Evolutionary conservation across 306 rosid genomes (phyloP), one percentile per base, ranked within the genome.

Genomic region (Vicia faba): DNA sequence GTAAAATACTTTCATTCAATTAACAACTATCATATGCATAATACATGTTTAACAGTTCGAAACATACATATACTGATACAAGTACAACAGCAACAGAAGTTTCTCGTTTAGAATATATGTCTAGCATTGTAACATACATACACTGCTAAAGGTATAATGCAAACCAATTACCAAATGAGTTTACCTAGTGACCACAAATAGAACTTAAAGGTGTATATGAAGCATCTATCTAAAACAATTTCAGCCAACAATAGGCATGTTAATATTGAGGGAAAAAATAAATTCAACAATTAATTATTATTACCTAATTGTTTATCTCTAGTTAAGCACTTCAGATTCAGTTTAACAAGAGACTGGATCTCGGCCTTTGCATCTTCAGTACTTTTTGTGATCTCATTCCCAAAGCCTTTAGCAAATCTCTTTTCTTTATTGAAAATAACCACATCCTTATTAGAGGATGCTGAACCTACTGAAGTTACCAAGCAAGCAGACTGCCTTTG

Each of bases 331-430:
- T 88, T 91, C 83, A 86, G 74, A 73, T 86, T 88, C 57, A 76
- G 81, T 82, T 91, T 91, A 58, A 91, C 97, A 65, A 91, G 84
- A 68, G 88, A 79, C 71, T 66, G 82, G 70, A 91, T 91, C 80
- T 84, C 87, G 14, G 82, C 72, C 81, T 91, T 91, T 15, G 81
- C 75, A 39, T 80, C 84, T 54, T 77, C 80, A 26, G 31, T 48
- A n/a, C 69, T 73, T 58, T 61, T 61, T 0, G 59, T 63, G 48
- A 70, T 69, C 55, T 61, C 68, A 50, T 77, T 57, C 41, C 62
- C 46, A 8, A 4, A 48, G 46, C 35, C 73, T 64, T 60, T 73
- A 49, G 57, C 72, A 16, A 66, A 41, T 23, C 72, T 57, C 35
- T 46, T 64, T 11, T 59, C 79, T 61, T 51, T 50, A 49, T 60